Evolutionary conservation across 768 basidiomycete species (phyloP), one percentile per base, ranked within the genome.

Genomic region (Mycena olivaceomarginata): DNA sequence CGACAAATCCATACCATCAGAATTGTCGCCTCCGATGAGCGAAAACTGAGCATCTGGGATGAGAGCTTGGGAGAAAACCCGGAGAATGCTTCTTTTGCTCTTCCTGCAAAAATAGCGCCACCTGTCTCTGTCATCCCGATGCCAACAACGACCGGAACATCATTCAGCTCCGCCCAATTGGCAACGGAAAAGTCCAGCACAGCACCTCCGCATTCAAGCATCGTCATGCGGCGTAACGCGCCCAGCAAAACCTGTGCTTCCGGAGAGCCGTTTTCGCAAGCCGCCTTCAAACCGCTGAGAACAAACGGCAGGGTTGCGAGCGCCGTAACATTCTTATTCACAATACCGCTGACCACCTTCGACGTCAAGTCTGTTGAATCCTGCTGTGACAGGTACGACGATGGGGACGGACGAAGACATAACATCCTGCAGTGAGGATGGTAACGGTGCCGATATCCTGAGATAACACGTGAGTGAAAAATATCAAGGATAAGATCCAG

Each of bases 81-180:
- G 22, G 51, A 39, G 20, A 63, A 60, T 4, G 67, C 39, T 1
- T 76, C 78, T 10, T 73, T 16, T 18, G 71, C 76, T 2, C 43
- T 20, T 43, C 75, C 73, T 16, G 69, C 78, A 31, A 77, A 72
- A 18, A 74, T 74, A 2, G 72, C 67, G 15, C 79, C 79, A 11
- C 65, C 79, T 5, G 67, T 70, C 41, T 80, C 79, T 5, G 79
- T 80, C 79, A 80, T 80, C 12, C 79, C 79, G 43, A 77, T 41
- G 3, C 76, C 76, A 25, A 76, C 72, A 18, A 77, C 20, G 59
- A 77, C 22, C 25, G 68, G 76, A 12, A 80, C 25, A 10, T 31
- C 70, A n/a, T 72, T 67, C 12, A 15, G 18, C 4, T 15, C 60
- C 2, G 69, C 69, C 79, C 79, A 80, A 13, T 74, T 43, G 16